Percentiles rank a stretch among this genome's conserved stretches.
These are phyloP conservation scores for Galerina sulciceps DNA, from an alignment of 768 basidiomycete species.

Conservation along the genomic window DNA sequence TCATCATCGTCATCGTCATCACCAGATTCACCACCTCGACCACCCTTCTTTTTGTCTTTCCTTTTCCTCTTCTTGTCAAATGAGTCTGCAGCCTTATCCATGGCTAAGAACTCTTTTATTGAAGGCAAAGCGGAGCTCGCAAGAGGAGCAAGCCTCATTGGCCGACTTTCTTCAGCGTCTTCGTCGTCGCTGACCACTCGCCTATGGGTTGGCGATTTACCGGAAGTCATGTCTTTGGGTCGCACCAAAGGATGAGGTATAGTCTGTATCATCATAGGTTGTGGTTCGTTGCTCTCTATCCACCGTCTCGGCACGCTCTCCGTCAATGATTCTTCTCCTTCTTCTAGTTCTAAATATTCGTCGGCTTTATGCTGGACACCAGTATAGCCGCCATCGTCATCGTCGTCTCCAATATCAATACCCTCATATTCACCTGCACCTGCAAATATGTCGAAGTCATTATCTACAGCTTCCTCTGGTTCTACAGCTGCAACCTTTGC, in stretches of 20 bases:
- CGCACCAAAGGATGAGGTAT: slow-evolving; percentile 11
- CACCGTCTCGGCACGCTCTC: slow-evolving; percentile 38
- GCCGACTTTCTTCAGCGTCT: slow-evolving; percentile 47
- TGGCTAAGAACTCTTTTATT: slow-evolving; percentile 79
- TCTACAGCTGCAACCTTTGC: slow-evolving; percentile 4
- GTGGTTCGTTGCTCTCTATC: slow-evolving; percentile 46
- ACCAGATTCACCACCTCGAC: slow-evolving; percentile 23
- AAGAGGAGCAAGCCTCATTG: slow-evolving; percentile 71
- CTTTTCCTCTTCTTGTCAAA: slow-evolving; percentile 71
- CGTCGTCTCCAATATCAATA: slow-evolving; percentile 57
- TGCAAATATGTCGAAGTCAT: slow-evolving; percentile 86
- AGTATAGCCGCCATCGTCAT: slow-evolving; percentile 45
- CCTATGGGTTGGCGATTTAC: slow-evolving; percentile 12
- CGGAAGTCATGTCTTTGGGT: slow-evolving; percentile 3
- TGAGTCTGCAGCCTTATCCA: slow-evolving; percentile 70
- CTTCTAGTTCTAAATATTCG: neutral
- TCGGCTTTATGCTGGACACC: neutral
- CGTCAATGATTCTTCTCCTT: slow-evolving; percentile 16
- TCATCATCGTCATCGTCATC: slow-evolving; percentile 38
- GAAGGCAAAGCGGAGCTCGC: slow-evolving; percentile 82
- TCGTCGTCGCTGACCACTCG: slow-evolving; percentile 35
- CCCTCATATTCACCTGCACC: slow-evolving; percentile 86
- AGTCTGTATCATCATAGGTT: neutral
- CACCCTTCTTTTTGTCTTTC: slow-evolving; percentile 73
- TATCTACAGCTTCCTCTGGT: slow-evolving; percentile 43